phyloP scores from a whole-genome alignment of 2,329 filamentous ascomycete species.

The Colletotrichum australisinense region DNA sequence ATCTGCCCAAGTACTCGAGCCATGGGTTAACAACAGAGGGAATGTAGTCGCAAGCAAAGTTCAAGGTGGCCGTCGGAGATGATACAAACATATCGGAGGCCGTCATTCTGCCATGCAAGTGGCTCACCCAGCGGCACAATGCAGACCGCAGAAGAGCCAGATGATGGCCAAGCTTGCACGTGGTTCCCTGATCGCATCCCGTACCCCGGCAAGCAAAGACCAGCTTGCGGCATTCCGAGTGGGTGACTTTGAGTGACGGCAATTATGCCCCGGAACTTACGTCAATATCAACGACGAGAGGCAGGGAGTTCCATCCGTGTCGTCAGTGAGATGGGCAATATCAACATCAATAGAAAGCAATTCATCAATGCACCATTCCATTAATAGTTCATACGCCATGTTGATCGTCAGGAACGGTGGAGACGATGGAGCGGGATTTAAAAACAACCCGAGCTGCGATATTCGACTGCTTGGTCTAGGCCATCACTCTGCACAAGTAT shows the following conservation, averaged over 20 bases:
- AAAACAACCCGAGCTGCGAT: not conserved
- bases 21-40: not conserved
- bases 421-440: not conserved
- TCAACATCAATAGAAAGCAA: not conserved
- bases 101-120: not conserved
- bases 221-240: not conserved
- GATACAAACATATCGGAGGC: not conserved
- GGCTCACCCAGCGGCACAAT: not conserved
- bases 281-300: not conserved
- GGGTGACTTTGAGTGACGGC: not conserved
- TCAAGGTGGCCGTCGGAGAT: not conserved
- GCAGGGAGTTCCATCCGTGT: not conserved
- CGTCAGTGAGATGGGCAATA: not conserved
- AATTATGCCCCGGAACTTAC: not conserved
- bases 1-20: not conserved
- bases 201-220: not conserved
- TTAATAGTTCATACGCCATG: not conserved
- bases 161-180: not conserved
- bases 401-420: conserved; percentile 13
- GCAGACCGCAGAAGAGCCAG: not conserved
- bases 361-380: not conserved
- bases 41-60: not conserved
- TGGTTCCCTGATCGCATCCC: not conserved
- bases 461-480: not conserved
- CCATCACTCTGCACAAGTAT: not conserved